Evolutionary conservation across 2,329 filamentous ascomycete species (phyloP).

Genomic region (Teratosphaeria epicoccoides): DNA sequence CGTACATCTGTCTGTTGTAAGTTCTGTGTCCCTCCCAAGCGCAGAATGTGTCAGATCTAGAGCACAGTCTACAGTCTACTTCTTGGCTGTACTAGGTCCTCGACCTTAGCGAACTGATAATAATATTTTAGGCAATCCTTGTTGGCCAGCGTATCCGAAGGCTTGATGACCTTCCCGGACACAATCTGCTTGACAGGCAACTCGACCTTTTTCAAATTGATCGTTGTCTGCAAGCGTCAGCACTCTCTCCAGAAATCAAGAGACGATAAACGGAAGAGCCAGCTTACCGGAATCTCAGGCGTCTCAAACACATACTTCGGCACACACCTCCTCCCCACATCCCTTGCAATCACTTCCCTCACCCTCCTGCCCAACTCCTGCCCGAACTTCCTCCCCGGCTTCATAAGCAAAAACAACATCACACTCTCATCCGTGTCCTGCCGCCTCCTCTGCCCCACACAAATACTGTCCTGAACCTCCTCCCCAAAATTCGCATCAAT

Average conservation of each 20-base stretch:
- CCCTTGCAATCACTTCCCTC: conserved; percentile 53
- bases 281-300: conserved; percentile 64
- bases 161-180: conserved; percentile 60
- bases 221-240: conserved; percentile 50
- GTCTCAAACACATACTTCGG: conserved; percentile 71
- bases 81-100: conserved; percentile 43
- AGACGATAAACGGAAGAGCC: background rate
- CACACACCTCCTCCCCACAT: conserved; percentile 63
- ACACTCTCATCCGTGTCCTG: conserved; percentile 48
- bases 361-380: conserved; percentile 46
- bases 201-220: conserved; percentile 80
- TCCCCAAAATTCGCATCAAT: conserved; percentile 55
- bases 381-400: conserved; percentile 47
- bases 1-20: too few species aligned
- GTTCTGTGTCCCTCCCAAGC: too few species aligned
- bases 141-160: conserved; percentile 67
- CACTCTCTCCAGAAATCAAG: background rate
- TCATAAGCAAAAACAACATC: conserved; percentile 50
- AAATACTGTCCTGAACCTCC: conserved; percentile 60
- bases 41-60: too few species aligned
- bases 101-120: conserved; percentile 65
- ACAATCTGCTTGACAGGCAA: conserved; percentile 77
- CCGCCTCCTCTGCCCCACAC: conserved; percentile 64
- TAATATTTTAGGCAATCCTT: conserved; percentile 66
- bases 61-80: conserved; percentile 40